Conservation (phyloP, 139 green algal species). For the Deuterostichococcus epilithicus region DNA sequence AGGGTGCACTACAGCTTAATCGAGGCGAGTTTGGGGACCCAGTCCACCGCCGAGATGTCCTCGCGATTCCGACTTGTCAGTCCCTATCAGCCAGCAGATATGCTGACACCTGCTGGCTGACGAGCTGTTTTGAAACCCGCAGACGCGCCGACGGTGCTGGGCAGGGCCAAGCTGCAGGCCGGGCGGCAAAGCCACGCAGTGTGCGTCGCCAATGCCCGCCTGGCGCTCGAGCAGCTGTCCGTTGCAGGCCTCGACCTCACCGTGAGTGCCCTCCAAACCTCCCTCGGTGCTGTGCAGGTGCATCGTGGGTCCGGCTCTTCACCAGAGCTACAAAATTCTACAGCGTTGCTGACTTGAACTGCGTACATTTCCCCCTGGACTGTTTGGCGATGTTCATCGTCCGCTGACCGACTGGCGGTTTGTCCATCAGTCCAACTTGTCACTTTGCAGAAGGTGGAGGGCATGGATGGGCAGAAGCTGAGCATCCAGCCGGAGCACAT, state of each 20-base stretch:
- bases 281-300: background rate
- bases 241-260: slow-evolving; percentile 13
- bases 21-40: too few species aligned
- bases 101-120: too few species aligned
- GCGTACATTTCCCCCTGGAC: too few species aligned
- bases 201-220: slow-evolving; percentile 48
- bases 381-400: too few species aligned
- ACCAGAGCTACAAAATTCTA: too few species aligned
- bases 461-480: background rate
- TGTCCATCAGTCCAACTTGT: too few species aligned
- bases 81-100: too few species aligned
- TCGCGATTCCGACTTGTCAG: too few species aligned
- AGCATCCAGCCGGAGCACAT: slow-evolving; percentile 40
- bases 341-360: slow-evolving; percentile 7
- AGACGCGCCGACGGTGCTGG: background rate
- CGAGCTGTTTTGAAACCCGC: background rate
- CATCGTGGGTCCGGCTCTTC: too few species aligned
- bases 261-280: background rate
- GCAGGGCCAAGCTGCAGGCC: background rate
- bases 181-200: slow-evolving; percentile 15
- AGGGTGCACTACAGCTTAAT: slow-evolving; percentile 36
- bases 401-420: too few species aligned
- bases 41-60: too few species aligned
- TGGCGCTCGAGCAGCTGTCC: slow-evolving; percentile 36
- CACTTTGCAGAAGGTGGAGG: background rate